Conservation (phyloP, 2,329 filamentous ascomycete species). For the Mariannaea elegans region DNA sequence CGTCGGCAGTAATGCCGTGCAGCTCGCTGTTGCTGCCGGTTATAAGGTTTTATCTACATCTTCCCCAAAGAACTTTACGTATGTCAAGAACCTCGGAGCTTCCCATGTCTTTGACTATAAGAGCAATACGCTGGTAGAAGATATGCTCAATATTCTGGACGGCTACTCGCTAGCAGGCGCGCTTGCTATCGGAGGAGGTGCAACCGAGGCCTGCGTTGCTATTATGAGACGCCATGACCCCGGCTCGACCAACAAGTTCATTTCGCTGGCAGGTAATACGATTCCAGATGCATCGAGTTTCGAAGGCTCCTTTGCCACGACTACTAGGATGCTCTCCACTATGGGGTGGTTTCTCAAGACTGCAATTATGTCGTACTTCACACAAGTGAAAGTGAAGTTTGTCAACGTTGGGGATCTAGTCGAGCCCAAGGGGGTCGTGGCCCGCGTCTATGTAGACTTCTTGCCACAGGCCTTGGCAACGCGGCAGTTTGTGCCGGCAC, state of each 20-base stretch:
- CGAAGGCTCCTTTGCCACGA: background rate
- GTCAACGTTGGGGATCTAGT: background rate
- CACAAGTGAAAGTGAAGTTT: background rate
- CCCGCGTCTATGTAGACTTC: slow-evolving; percentile 36
- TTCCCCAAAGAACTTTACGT: slow-evolving; percentile 52
- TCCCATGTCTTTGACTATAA: slow-evolving; percentile 53
- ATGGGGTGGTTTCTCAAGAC: background rate
- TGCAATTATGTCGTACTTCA: background rate
- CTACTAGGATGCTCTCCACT: background rate
- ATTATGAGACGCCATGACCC: background rate
- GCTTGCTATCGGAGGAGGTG: background rate
- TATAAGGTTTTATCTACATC: slow-evolving; percentile 54
- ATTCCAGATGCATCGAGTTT: background rate
- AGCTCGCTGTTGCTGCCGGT: slow-evolving; percentile 53
- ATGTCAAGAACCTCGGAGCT: slow-evolving; percentile 53
- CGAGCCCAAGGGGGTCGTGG: slow-evolving; percentile 30
- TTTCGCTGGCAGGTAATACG: background rate
- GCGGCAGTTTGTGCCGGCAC: slow-evolving; percentile 36
- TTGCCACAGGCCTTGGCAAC: slow-evolving; percentile 38
- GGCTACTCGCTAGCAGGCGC: background rate
- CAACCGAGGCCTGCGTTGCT: background rate
- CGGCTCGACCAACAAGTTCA: background rate
- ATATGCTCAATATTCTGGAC: slow-evolving; percentile 9
- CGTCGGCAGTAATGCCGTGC: slow-evolving; percentile 55
- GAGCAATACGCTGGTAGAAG: slow-evolving; percentile 18